Conservation (phyloP, 768 basidiomycete genomes). For the Mrakia frigida region DNA sequence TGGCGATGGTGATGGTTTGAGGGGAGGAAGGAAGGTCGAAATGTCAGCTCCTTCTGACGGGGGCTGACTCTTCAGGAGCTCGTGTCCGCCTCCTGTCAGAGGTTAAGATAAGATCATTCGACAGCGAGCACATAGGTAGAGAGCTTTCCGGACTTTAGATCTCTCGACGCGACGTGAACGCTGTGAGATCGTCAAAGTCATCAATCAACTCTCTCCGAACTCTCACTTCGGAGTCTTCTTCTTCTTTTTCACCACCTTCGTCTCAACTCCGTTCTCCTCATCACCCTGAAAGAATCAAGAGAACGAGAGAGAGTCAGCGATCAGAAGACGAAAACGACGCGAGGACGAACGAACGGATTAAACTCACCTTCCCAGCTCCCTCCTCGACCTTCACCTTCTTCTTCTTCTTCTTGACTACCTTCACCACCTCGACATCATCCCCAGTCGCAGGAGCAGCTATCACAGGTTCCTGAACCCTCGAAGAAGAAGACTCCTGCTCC, state of each 20-base stretch:
- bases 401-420: slow-evolving; percentile 34
- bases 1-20: not conserved
- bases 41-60: too few relatives aligned
- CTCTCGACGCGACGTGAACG: too few relatives aligned
- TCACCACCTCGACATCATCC: slow-evolving; percentile 24
- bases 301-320: not conserved
- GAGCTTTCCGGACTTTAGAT: too few relatives aligned
- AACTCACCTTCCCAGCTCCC: slow-evolving; percentile 38
- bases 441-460: not conserved
- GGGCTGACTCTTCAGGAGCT: too few relatives aligned
- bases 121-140: too few relatives aligned
- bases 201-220: not conserved
- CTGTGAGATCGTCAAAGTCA: not conserved
- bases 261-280: not conserved
- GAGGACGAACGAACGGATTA: too few relatives aligned
- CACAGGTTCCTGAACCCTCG: not conserved
- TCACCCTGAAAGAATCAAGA: not conserved
- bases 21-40: not conserved
- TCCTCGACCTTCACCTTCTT: slow-evolving; percentile 50
- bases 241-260: slow-evolving; percentile 10
- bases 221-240: not conserved
- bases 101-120: too few relatives aligned
- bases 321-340: too few relatives aligned
- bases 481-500: too few relatives aligned
- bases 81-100: too few relatives aligned